Base-by-base conservation (phyloP, 306 rosid species). In the Prunus persica region DNA sequence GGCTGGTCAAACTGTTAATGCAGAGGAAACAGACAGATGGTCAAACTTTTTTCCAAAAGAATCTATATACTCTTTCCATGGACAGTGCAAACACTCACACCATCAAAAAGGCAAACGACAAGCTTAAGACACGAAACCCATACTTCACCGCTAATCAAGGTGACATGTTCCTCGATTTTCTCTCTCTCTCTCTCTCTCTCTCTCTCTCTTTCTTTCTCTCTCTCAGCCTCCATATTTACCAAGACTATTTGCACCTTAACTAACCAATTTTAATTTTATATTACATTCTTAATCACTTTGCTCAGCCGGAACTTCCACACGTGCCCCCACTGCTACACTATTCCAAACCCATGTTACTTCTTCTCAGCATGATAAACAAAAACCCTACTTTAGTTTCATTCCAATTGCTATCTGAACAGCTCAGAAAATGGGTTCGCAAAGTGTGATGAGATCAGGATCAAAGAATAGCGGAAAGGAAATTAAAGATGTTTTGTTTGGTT, bases 91-190 rank as follows among this genome's bases (percentile, higher is more conserved):
- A 55, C 24, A 25, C 46, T 28, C 13, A 10, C 22, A 65, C 15
- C 22, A 9, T 43, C 11, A 63, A n/a, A 75, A 74, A 68, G 73
- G 75, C 52, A 80, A 83, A 79, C 75, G 90, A 88, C 88, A 86
- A 55, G 41, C 16, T 72, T 67, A 77, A 79, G 66, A 79, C 84
- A 84, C 66, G 50, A 72, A 75, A 62, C 81, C 78, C 86, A 50
- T 85, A 5, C 82, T 73, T 65, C 77, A 60, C 89, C 92, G 95
- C 80, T 84, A 88, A 86, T 90, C 86, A 84, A 87, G 95, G 85
- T 77, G 49, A 79, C 89, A 81, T 86, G 89, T 79, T 81, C 86
- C 88, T 79, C 76, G 79, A 45, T 73, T 49, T 60, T 76, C 81
- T 47, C 85, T 75, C 79, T 43, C 24, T n/a, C 65, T 19, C 63